Conservation (phyloP, 495 filamentous ascomycete species). For the Xylaria bambusicola region DNA sequence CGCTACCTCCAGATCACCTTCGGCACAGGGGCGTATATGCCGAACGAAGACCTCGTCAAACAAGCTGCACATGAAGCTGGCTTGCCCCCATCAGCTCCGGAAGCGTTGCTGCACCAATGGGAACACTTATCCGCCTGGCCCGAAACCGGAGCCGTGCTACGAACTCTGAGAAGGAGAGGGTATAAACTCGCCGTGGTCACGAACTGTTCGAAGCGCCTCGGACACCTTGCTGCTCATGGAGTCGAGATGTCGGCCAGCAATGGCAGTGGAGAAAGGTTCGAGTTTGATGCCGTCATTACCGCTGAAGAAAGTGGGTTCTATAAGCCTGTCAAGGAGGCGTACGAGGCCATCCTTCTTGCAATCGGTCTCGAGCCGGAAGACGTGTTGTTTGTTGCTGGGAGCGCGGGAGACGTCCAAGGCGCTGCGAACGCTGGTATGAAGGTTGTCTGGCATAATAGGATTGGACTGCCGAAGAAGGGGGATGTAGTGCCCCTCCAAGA, state of each 20-base stretch:
- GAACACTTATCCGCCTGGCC: constrained; percentile 34
- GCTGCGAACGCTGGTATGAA: constrained; percentile 35
- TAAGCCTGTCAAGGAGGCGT: constrained; percentile 34
- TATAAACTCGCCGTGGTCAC: constrained; percentile 35
- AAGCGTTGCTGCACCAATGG: constrained; percentile 29
- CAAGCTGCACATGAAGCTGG: constrained; percentile 30
- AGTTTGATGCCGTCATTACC: constrained; percentile 34
- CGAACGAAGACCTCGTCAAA: constrained; percentile 34
- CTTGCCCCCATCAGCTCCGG: constrained; percentile 27
- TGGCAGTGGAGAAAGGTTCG: constrained; percentile 1
- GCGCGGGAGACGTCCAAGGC: constrained; percentile 38
- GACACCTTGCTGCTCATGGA: constrained; percentile 21
- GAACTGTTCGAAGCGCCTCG: constrained; percentile 36
- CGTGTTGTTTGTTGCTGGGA: constrained; percentile 38
- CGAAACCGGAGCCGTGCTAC: constrained; percentile 24
- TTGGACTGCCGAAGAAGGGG: constrained; percentile 26
- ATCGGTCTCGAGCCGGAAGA: constrained; percentile 29
- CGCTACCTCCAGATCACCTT: constrained; percentile 36
- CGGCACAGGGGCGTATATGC: constrained; percentile 30
- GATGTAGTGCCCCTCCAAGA: constrained; percentile 20
- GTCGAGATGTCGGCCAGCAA: constrained; percentile 20
- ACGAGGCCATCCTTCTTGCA: constrained; percentile 24
- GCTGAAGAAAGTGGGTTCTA: constrained; percentile 40
- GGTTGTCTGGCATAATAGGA: constrained; percentile 42
- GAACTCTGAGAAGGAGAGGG: constrained; percentile 19